A percentile compares a stretch with the other conserved stretches of the same genome.
These are phyloP conservation scores for Candida oleophila DNA, from an alignment of 805 yeast species.

Conservation along the genomic window DNA sequence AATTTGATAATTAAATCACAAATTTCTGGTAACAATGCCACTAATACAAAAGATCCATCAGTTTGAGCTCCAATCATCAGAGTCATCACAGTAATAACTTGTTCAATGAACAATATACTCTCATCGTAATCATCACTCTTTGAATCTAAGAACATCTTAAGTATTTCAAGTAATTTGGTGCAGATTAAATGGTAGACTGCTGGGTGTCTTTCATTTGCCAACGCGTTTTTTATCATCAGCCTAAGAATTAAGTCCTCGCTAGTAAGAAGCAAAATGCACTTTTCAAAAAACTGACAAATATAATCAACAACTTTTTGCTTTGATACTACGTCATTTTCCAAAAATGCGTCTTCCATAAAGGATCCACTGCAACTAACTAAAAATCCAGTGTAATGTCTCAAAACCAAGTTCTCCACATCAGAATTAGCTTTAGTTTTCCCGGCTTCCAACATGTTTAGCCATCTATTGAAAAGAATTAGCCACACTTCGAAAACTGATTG, in stretches of 20 bases:
- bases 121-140: conserved; percentile 24
- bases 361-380: conserved; percentile 71
- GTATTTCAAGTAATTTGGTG: conserved; percentile 38
- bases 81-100: conserved; percentile 46
- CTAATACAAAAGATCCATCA: conserved; percentile 35
- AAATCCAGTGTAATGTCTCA: conserved; percentile 70
- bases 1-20: conserved; percentile 27
- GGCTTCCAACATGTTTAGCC: conserved; percentile 37
- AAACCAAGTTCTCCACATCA: conserved; percentile 45
- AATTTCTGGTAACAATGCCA: conserved; percentile 29
- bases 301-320: conserved; percentile 31
- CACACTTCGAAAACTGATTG: conserved; percentile 35
- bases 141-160: conserved; percentile 25
- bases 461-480: conserved; percentile 49
- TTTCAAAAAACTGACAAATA: conserved; percentile 49
- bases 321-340: conserved; percentile 12
- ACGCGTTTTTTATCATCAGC: conserved; percentile 70
- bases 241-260: conserved; percentile 54
- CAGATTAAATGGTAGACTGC: conserved; percentile 50
- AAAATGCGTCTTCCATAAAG: conserved; percentile 39
- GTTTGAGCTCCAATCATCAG: conserved; percentile 32
- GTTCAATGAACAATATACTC: conserved; percentile 45
- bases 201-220: conserved; percentile 66
- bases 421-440: conserved; percentile 11
- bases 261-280: conserved; percentile 48